Conservation (phyloP, 176 grass and related monocot species). For the Bonia amplexicaulis region DNA sequence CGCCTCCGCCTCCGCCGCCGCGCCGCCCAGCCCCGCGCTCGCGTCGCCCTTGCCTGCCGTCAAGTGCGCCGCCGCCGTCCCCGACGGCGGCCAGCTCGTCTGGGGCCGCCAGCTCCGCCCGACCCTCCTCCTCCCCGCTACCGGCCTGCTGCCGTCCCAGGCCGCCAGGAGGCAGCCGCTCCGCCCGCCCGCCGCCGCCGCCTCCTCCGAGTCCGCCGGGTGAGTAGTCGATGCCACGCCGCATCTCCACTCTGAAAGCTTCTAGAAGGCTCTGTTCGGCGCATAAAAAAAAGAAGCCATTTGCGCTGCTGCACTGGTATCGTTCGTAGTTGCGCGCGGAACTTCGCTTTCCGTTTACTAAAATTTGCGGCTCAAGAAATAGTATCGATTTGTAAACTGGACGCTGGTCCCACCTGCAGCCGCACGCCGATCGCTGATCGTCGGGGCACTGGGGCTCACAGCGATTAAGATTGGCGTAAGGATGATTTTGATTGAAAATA, state of each 20-base stretch:
- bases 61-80: slow-evolving; percentile 13
- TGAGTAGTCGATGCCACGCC: slow-evolving; percentile 29
- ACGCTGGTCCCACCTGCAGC: background rate
- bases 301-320: background rate
- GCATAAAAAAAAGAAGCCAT: background rate
- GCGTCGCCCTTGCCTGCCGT: slow-evolving; percentile 13
- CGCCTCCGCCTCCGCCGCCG: slow-evolving; percentile 48
- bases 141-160: background rate
- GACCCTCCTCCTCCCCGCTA: slow-evolving; percentile 43
- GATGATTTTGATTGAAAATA: no score
- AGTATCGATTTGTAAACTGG: background rate
- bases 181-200: slow-evolving; percentile 39
- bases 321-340: background rate
- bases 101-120: slow-evolving; percentile 81
- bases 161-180: slow-evolving; percentile 10
- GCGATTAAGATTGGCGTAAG: no score
- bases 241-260: slow-evolving; percentile 1
- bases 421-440: background rate
- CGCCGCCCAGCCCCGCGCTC: background rate
- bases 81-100: slow-evolving; percentile 61
- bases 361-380: background rate
- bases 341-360: background rate
- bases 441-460: background rate
- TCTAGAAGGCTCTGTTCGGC: background rate
- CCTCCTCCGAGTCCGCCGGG: slow-evolving; percentile 65